Evolutionary conservation across 2,329 filamentous ascomycete genomes (phyloP).

Genomic region (Lecanosticta acicola): DNA sequence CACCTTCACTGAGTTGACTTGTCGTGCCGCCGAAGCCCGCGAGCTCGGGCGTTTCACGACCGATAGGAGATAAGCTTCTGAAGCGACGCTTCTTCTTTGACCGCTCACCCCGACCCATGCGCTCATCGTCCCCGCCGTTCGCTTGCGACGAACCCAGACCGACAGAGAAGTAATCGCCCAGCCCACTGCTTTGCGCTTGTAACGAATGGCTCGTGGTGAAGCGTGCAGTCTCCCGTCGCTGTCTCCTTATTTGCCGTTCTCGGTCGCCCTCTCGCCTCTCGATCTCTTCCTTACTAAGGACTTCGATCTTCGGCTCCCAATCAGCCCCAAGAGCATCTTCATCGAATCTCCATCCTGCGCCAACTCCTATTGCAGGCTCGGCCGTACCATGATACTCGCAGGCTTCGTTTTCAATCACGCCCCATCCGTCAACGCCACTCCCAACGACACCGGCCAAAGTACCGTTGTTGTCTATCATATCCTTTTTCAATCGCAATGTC

Average conservation of each 20-base stretch:
- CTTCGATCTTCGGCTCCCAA: constrained; percentile 50
- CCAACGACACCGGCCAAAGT: constrained; percentile 61
- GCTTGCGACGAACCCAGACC: constrained; percentile 32
- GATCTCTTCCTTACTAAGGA: constrained; percentile 87
- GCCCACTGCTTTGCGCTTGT: constrained; percentile 39
- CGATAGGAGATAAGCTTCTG: constrained; percentile 76
- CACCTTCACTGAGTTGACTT: constrained; percentile 62
- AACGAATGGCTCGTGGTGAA: constrained; percentile 51
- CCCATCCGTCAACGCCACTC: constrained; percentile 60
- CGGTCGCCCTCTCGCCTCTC: constrained; percentile 94
- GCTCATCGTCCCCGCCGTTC: constrained; percentile 56
- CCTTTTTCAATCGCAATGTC: constrained; percentile 86
- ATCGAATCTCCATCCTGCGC: constrained; percentile 93
- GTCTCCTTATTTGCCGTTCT: constrained; percentile 78
- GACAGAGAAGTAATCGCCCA: constrained; percentile 53
- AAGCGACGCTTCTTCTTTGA: constrained; percentile 95
- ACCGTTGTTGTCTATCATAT: constrained; percentile 79
- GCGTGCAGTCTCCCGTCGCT: constrained; percentile 83
- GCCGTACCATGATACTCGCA: constrained; percentile 52
- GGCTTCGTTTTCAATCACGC: constrained; percentile 83
- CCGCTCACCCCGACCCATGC: constrained; percentile 84
- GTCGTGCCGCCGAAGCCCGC: constrained; percentile 60
- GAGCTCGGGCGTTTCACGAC: constrained; percentile 74
- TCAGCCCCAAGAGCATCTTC: constrained; percentile 69
- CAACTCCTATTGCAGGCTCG: constrained; percentile 47